phyloP scores from a whole-genome alignment of 768 basidiomycete genomes.

The Termitomyces sp. region DNA sequence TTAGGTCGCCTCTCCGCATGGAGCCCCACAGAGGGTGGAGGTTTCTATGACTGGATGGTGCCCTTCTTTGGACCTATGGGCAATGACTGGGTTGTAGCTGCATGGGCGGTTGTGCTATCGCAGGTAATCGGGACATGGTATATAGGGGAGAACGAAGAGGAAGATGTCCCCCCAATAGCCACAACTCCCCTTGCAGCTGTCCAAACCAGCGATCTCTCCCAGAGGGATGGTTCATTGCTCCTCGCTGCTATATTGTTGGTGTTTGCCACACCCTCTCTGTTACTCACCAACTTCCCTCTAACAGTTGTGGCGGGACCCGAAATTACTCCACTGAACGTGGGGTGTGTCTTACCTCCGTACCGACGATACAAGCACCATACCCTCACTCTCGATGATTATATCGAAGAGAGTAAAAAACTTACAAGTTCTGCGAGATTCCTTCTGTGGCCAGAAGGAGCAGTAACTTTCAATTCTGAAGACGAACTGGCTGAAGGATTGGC shows the following conservation, averaged over 20 bases:
- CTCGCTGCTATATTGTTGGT: slow-evolving; percentile 38
- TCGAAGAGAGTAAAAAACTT: slow-evolving; percentile 51
- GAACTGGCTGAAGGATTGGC: slow-evolving; percentile 51
- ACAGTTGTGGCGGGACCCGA: slow-evolving; percentile 28
- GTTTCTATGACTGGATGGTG: slow-evolving; percentile 63
- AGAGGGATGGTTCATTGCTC: slow-evolving; percentile 24
- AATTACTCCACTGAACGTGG: slow-evolving; percentile 59
- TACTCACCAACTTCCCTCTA: slow-evolving; percentile 36
- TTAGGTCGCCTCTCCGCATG: slow-evolving; percentile 71
- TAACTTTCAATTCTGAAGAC: slow-evolving; percentile 50
- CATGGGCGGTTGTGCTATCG: slow-evolving; percentile 68
- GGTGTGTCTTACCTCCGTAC: slow-evolving; percentile 61
- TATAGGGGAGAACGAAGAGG: slow-evolving; percentile 36
- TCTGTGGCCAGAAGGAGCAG: slow-evolving; percentile 81
- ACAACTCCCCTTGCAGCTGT: slow-evolving; percentile 11
- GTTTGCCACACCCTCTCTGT: slow-evolving; percentile 57
- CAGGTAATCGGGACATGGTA: slow-evolving; percentile 53
- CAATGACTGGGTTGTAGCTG: slow-evolving; percentile 73
- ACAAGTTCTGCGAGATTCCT: slow-evolving; percentile 48
- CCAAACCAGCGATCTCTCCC: slow-evolving; percentile 11
- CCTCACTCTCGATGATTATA: slow-evolving; percentile 54
- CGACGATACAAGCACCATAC: slow-evolving; percentile 34
- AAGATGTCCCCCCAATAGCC: slow-evolving; percentile 12
- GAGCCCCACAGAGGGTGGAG: slow-evolving; percentile 54
- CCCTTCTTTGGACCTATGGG: slow-evolving; percentile 54